These are phyloP conservation scores for Mycena citricolor DNA, from an alignment of 1,284 basidiomycete species.

Conservation along the genomic window DNA sequence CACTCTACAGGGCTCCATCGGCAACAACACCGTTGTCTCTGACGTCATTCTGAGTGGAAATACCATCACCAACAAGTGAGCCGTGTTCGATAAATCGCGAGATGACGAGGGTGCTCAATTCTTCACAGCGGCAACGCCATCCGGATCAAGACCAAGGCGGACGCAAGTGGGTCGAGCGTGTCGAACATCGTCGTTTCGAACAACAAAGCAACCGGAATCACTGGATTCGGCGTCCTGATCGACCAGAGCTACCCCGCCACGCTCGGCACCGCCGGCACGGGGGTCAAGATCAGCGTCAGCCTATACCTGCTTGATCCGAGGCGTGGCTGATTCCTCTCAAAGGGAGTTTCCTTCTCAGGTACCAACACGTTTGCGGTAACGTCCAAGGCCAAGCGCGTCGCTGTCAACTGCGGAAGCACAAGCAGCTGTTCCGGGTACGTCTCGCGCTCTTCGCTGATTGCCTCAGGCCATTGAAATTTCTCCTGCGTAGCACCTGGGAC, in stretches of 20 bases:
- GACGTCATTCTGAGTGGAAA: slow-evolving; percentile 49
- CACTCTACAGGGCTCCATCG: slow-evolving; percentile 43
- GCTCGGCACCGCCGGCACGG: slow-evolving; percentile 45
- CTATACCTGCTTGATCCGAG: too few relatives aligned
- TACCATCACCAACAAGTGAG: slow-evolving; percentile 38
- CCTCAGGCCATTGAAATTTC: not conserved
- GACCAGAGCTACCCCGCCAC: slow-evolving; percentile 40
- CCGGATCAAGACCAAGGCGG: slow-evolving; percentile 11
- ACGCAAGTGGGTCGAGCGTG: slow-evolving; percentile 16
- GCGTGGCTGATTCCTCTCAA: too few relatives aligned
- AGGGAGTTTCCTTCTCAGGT: slow-evolving; percentile 17
- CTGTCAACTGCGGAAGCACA: slow-evolving; percentile 39
- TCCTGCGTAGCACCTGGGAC: slow-evolving; percentile 46
- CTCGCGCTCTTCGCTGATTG: not conserved
- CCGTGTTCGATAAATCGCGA: slow-evolving; percentile 30
- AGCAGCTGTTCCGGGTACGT: slow-evolving; percentile 32
- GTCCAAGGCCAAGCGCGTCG: slow-evolving; percentile 28
- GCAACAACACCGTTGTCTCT: slow-evolving; percentile 42
- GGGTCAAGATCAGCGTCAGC: slow-evolving; percentile 31
- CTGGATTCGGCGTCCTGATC: slow-evolving; percentile 39
- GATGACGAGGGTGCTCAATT: not conserved
- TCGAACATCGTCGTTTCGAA: slow-evolving; percentile 6
- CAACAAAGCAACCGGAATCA: slow-evolving; percentile 11
- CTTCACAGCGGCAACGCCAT: slow-evolving; percentile 10
- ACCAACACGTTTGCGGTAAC: slow-evolving; percentile 17